Percentiles rank a stretch among this genome's conserved stretches.
These are phyloP conservation scores for Poteriospumella lacustris DNA, from an alignment of 108 stramenopile species.

Conservation along the genomic window DNA sequence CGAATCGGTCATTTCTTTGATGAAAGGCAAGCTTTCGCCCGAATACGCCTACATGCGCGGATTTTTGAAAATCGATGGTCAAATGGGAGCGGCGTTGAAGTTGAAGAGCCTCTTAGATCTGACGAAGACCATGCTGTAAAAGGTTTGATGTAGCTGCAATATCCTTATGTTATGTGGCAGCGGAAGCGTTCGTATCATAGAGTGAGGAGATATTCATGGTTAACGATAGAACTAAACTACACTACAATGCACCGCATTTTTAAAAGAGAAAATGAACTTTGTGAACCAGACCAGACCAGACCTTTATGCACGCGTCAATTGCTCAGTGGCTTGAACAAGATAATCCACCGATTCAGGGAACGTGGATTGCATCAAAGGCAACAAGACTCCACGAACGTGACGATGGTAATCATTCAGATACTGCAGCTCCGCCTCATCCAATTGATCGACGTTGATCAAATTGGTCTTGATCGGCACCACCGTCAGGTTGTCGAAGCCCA, in stretches of 20 bases:
- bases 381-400: not conserved
- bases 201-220: too few relatives aligned
- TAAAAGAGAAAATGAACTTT: too few relatives aligned
- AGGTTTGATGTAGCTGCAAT: too few relatives aligned
- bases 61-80: constrained; percentile 12
- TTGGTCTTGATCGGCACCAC: constrained; percentile 82
- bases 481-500: constrained; percentile 72
- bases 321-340: constrained; percentile 12
- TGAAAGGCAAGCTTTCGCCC: not conserved
- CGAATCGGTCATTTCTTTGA: not conserved
- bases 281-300: not conserved
- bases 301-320: not conserved
- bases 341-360: constrained; percentile 24
- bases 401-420: constrained; percentile 78
- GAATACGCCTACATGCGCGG: constrained; percentile 23
- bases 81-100: constrained; percentile 28
- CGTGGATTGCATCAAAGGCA: not conserved
- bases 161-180: too few relatives aligned
- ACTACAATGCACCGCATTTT: too few relatives aligned
- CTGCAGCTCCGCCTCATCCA: constrained; percentile 67
- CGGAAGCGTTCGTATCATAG: too few relatives aligned
- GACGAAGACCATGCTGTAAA: too few relatives aligned
- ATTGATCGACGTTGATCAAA: constrained; percentile 64
- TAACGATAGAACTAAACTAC: too few relatives aligned
- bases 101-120: constrained; percentile 19